These are phyloP conservation scores for Craspedostauros australis DNA, from an alignment of 108 stramenopile genomes.

Conservation along the genomic window DNA sequence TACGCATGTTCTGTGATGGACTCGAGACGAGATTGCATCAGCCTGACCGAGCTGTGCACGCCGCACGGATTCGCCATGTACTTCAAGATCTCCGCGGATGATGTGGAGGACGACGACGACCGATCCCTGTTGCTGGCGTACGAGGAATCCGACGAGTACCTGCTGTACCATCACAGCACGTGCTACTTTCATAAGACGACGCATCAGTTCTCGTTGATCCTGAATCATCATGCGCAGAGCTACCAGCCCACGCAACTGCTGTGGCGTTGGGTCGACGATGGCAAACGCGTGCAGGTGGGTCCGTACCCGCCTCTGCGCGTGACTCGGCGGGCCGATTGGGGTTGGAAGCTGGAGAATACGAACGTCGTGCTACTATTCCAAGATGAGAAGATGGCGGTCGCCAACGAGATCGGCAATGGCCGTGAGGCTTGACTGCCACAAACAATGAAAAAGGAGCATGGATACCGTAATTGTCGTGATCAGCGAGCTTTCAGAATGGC, in stretches of 20 bases:
- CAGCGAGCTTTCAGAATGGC: no score
- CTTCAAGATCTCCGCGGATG: conserved; percentile 17
- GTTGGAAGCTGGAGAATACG: conserved; percentile 27
- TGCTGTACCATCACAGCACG: conserved; percentile 13
- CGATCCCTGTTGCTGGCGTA: not conserved
- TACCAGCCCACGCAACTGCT: conserved; percentile 8
- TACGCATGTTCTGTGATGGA: conserved; percentile 21
- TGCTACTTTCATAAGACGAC: conserved; percentile 17
- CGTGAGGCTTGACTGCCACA: no score
- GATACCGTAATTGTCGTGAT: no score
- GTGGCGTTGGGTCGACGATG: conserved; percentile 24
- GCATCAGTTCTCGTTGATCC: conserved; percentile 6
- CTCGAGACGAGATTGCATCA: conserved; percentile 12
- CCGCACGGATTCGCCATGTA: conserved; percentile 20
- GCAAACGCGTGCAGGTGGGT: conserved; percentile 15
- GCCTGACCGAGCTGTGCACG: conserved; percentile 10
- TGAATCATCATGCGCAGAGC: not conserved
- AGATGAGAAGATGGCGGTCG: no score
- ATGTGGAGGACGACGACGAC: conserved; percentile 10
- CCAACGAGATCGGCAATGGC: no score
- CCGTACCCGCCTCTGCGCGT: conserved; percentile 16
- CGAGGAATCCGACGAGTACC: conserved; percentile 4
- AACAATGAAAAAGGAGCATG: no score
- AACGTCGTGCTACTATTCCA: conserved; percentile 18
- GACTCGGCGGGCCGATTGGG: conserved; percentile 14